phyloP scores from a whole-genome alignment of 208 protist species.

The Leishmania major region DNA sequence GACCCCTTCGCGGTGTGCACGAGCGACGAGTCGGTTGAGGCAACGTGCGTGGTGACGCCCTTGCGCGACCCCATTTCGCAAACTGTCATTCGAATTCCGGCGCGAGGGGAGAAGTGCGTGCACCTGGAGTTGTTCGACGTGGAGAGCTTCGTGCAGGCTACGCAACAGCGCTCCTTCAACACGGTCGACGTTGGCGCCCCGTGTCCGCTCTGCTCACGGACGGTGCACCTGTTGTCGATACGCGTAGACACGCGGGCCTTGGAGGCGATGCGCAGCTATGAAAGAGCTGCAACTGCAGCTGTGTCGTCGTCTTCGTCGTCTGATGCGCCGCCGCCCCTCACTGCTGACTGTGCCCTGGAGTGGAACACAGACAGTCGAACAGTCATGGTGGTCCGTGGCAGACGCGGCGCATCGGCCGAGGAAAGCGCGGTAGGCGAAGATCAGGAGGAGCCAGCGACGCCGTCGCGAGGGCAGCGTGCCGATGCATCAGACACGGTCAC shows the following conservation, averaged over 20 bases:
- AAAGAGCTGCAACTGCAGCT: not conserved
- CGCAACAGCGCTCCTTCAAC: constrained; percentile 33
- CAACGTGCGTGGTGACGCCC: constrained; percentile 41
- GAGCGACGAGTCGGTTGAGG: constrained; percentile 30
- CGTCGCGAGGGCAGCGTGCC: not conserved
- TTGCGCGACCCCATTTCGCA: constrained; percentile 74
- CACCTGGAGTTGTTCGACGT: constrained; percentile 85
- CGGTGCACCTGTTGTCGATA: constrained; percentile 36
- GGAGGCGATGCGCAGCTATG: constrained; percentile 35
- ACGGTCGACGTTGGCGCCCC: constrained; percentile 31
- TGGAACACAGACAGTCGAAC: constrained; percentile 37
- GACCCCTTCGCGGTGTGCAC: constrained; percentile 25
- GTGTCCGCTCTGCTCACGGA: constrained; percentile 58
- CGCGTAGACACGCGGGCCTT: constrained; percentile 51
- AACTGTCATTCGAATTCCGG: constrained; percentile 51
- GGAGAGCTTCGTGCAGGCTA: constrained; percentile 59
- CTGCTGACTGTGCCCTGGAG: constrained; percentile 33
- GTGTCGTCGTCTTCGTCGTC: not conserved
- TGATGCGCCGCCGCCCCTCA: not conserved
- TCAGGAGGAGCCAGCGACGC: constrained; percentile 10
- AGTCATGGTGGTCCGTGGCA: constrained; percentile 23
- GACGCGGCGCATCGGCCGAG: constrained; percentile 4
- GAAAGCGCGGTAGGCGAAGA: constrained; percentile 19
- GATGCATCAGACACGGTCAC: constrained; percentile 10
- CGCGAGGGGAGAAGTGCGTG: constrained; percentile 52